Base-by-base conservation (phyloP, 179 eudicot species). In the Beta macrorhiza region DNA sequence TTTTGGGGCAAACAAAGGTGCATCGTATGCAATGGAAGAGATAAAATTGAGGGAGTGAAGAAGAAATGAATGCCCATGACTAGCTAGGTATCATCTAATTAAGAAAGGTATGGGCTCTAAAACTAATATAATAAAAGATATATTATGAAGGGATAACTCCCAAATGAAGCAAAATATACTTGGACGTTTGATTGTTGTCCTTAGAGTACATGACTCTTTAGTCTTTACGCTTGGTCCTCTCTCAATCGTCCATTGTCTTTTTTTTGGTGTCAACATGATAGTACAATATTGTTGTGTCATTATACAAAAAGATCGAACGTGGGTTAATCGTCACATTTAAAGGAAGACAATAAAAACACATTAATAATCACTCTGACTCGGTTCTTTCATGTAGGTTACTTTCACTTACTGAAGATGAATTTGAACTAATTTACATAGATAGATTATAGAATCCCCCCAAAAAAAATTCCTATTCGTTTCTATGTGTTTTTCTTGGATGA, bases 101-200 rank as follows among this genome's bases (percentile, higher is more conserved):
- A 68, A 78, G 53, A 70, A 71, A 44, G 47, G 61, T 49, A 79
- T 79, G 82, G 82, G 71, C 82, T 76, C 82, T 79, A 20, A 47
- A 47, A 4, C 11, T 42, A 37, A 37, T 37, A 37, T 37, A 37
- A 37, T 20, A n/a, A 14, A 57, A 72, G 55, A 53, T 29, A 20
- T 6, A 16, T 37, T 37, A 37, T 37, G 42, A n/a, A 53, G 20
- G 73, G 74, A 75, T 64, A 75, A 52, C 78, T 64, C 44, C 55
- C 16, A 29, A 67, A 19, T 52, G 17, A 68, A 55, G 63, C 63
- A 20, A 37, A 37, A 65, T 22, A 49, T 78, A 14, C 5, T 58
- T 58, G 17, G 62, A 19, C 53, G 9, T 49, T 49, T 49, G 53
- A 49, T 49, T 7, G 10, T 37, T 37, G 42, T 37, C 42, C 42